phyloP scores from a whole-genome alignment of 495 filamentous ascomycete genomes.

The Aspergillus ostianus region DNA sequence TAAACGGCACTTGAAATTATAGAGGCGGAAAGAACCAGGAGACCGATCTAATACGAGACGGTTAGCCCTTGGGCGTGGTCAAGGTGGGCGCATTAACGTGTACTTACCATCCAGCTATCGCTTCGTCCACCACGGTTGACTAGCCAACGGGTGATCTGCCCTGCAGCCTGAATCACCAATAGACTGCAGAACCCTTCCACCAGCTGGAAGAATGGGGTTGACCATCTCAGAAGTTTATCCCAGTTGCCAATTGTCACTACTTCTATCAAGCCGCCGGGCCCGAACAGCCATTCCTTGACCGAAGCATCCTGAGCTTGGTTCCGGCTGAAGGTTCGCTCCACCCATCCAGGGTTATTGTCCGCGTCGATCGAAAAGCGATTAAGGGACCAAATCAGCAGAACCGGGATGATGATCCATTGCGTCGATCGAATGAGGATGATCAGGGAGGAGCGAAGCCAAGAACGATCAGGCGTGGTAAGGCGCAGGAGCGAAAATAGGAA shows the following conservation, averaged over 20 bases:
- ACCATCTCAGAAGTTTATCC: conserved; percentile 87
- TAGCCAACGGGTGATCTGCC: conserved; percentile 93
- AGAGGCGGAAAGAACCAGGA: conserved; percentile 83
- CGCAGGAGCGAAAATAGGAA: conserved; percentile 79
- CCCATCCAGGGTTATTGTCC: conserved; percentile 68
- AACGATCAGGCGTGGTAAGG: conserved; percentile 75
- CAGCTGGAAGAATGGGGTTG: conserved; percentile 92
- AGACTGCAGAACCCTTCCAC: conserved; percentile 95
- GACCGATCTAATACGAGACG: conserved; percentile 62
- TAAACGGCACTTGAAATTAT: conserved; percentile 92
- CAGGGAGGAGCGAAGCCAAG: conserved; percentile 67
- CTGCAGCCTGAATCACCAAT: conserved; percentile 90
- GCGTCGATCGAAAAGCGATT: conserved; percentile 89
- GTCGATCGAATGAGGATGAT: conserved; percentile 63
- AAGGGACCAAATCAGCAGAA: conserved; percentile 88
- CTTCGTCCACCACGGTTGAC: conserved; percentile 84
- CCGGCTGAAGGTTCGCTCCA: conserved; percentile 72
- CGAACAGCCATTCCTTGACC: conserved; percentile 80
- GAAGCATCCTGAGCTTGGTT: conserved; percentile 62
- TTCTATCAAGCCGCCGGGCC: conserved; percentile 74
- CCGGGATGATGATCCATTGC: conserved; percentile 81
- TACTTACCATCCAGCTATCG: conserved; percentile 93
- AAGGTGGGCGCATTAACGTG: conserved; percentile 8
- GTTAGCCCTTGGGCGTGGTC: conserved; percentile 23
- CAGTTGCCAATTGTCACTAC: conserved; percentile 76